Percentiles rank a stretch among this genome's conserved stretches.
These are phyloP conservation scores for Aspergillus eucalypticola DNA, from an alignment of 2,329 filamentous ascomycete genomes.

Conservation along the genomic window DNA sequence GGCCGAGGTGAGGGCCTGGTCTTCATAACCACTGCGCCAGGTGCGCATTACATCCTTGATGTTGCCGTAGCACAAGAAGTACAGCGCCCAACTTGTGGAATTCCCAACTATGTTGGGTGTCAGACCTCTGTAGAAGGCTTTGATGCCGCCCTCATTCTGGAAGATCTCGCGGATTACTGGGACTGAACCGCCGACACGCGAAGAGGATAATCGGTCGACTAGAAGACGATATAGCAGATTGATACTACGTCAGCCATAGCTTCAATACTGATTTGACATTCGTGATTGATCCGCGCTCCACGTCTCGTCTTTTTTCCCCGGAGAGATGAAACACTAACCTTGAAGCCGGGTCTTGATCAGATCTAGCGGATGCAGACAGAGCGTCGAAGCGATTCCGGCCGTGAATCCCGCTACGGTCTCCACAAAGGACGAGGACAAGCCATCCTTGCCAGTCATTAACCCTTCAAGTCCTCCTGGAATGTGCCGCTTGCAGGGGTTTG, in stretches of 20 bases:
- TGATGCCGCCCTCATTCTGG: conserved; percentile 57
- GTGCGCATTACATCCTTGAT: conserved; percentile 57
- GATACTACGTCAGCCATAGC: neutral
- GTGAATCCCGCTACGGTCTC: conserved; percentile 89
- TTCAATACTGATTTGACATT: neutral
- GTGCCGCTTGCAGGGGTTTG: conserved; percentile 7
- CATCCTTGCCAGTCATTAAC: conserved; percentile 52
- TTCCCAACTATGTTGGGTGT: conserved; percentile 91
- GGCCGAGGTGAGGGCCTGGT: conserved; percentile 53
- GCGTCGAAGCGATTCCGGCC: conserved; percentile 81
- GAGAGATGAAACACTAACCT: conserved; percentile 54
- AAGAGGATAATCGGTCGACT: conserved; percentile 54
- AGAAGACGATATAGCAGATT: neutral
- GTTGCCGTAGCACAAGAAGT: conserved; percentile 75
- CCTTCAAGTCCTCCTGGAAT: conserved; percentile 10
- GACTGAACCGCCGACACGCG: conserved; percentile 55
- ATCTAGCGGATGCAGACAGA: conserved; percentile 88
- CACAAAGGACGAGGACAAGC: conserved; percentile 73
- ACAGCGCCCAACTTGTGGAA: conserved; percentile 84
- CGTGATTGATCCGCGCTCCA: too few species aligned
- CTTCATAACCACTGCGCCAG: conserved; percentile 33
- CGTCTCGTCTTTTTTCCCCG: neutral
- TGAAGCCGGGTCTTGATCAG: conserved; percentile 96
- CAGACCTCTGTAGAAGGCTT: conserved; percentile 83
- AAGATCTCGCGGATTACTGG: conserved; percentile 55